Percentiles rank a stretch among this genome's conserved stretches.
Evolutionary conservation across 1,284 basidiomycete genomes (phyloP).

Genomic region (Trichosporon sp.): DNA sequence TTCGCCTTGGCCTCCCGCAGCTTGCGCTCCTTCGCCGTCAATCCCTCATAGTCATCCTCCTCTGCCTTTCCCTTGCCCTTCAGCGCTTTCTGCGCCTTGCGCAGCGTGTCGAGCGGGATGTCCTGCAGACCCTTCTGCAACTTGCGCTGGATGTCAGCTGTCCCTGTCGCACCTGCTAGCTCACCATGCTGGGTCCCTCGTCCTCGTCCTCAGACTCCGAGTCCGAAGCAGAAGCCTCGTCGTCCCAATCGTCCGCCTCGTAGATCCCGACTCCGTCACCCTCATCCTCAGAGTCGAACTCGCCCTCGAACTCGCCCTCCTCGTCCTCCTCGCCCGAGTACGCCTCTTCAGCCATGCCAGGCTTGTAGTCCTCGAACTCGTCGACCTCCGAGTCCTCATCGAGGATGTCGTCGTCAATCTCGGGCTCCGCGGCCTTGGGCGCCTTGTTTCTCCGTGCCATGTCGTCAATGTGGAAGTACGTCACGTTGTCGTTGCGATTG

Average conservation of each 20-base stretch:
- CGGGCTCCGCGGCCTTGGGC: constrained; percentile 17
- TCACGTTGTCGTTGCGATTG: background rate
- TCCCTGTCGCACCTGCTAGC: constrained; percentile 13
- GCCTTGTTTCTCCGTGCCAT: constrained; percentile 1
- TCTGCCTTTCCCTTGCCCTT: constrained; percentile 37
- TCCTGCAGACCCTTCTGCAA: constrained; percentile 29
- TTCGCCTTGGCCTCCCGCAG: constrained; percentile 45
- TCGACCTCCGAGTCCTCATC: constrained; percentile 53
- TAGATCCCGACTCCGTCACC: constrained; percentile 46
- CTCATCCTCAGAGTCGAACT: constrained; percentile 44
- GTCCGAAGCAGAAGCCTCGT: constrained; percentile 47
- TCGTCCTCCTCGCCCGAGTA: constrained; percentile 60
- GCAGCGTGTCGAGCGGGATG: constrained; percentile 59
- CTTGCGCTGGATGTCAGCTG: constrained; percentile 19
- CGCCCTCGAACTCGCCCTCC: constrained; percentile 59
- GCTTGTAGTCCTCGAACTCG: constrained; percentile 43
- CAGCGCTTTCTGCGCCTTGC: constrained; percentile 28
- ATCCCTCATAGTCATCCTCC: constrained; percentile 19
- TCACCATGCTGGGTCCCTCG: constrained; percentile 35
- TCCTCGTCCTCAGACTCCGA: constrained; percentile 24
- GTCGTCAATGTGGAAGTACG: background rate
- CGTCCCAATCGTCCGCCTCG: constrained; percentile 53
- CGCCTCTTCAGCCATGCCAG: constrained; percentile 55
- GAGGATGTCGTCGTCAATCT: constrained; percentile 41
- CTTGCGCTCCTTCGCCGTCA: constrained; percentile 28